Base-by-base conservation (phyloP, 139 green algal genomes). In the Yamagishiella unicocca region DNA sequence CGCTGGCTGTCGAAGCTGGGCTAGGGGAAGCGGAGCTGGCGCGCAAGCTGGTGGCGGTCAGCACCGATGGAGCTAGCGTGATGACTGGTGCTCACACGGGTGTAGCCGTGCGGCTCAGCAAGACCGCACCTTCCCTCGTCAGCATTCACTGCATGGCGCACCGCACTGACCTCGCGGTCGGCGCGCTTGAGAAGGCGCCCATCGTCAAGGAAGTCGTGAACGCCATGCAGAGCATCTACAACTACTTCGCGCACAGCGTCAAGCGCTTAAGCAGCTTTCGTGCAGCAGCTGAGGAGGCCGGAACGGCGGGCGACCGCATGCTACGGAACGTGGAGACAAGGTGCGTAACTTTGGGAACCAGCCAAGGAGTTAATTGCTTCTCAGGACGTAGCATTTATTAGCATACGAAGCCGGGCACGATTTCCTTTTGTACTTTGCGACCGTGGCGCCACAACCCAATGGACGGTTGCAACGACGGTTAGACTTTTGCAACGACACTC, bases 71-170 rank as follows among this genome's bases (percentile, higher is more conserved):
- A n/a, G n/a, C n/a, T 17, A 58, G 50, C 17, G 50, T 58, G 50
- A 75, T 75, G 67, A 27, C 35, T 29, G 67, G 67, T 35, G 67
- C 31, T 14, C 35, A 31, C 35, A 50, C 33, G 2, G 67, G 67
- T 35, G 40, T 77, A 24, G 29, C 38, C 5, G 9, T 4, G 12
- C 70, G 40, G 40, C 2, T 55, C 5, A 31, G 17, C 40, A 24
- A 2, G 4, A 6, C 22, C 24, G 38, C 40, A 1, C 70, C 70
- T 8, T 77, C 37, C 70, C 6, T 27, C 22, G 3, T 77, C 21
- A 2, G 29, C 40, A 77, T 77, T 24, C 38, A 46, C 33, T 54
- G 40, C 70, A 77, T 77, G 70, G 70, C 70, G 40, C 70, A 77
- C 70, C 70, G 70, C 40, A 55, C 38, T 7, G 35, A 55, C 70